phyloP scores from a whole-genome alignment of 208 protist species.

The Acanthamoeba royreba region DNA sequence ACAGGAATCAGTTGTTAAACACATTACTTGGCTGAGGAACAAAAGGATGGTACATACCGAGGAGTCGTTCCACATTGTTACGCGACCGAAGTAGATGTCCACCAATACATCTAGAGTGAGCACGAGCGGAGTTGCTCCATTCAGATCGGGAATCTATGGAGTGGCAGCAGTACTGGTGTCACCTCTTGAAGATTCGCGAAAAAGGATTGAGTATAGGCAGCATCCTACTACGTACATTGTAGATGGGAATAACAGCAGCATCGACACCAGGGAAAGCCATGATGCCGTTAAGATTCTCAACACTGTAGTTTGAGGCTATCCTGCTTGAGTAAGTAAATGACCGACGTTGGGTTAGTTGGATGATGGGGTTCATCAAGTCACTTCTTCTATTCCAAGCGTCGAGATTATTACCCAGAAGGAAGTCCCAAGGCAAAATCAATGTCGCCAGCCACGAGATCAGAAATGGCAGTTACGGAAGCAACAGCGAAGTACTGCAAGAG shows the following conservation, averaged over 20 bases:
- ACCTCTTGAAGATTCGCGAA: too few species aligned
- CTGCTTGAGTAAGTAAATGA: neutral
- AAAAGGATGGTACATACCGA: neutral
- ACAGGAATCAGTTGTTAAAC: neutral
- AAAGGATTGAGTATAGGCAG: too few species aligned
- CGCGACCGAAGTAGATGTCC: neutral
- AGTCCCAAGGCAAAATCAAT: conserved; percentile 22
- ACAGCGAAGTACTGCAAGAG: neutral
- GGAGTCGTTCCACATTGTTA: neutral
- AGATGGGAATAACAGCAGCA: neutral
- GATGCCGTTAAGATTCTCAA: neutral
- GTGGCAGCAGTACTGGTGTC: neutral
- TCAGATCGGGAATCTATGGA: neutral
- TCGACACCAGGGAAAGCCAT: neutral
- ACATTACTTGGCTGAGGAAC: neutral
- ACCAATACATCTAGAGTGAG: neutral
- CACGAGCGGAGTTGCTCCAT: neutral
- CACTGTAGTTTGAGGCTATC: neutral
- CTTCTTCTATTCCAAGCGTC: neutral
- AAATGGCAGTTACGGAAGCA: neutral
- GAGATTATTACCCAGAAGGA: neutral
- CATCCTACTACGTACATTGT: neutral
- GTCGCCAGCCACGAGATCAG: neutral
- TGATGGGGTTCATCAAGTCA: neutral
- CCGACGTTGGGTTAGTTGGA: neutral